Base-by-base conservation (phyloP, 2,329 filamentous ascomycete species). In the Pestalotiopsis fici region DNA sequence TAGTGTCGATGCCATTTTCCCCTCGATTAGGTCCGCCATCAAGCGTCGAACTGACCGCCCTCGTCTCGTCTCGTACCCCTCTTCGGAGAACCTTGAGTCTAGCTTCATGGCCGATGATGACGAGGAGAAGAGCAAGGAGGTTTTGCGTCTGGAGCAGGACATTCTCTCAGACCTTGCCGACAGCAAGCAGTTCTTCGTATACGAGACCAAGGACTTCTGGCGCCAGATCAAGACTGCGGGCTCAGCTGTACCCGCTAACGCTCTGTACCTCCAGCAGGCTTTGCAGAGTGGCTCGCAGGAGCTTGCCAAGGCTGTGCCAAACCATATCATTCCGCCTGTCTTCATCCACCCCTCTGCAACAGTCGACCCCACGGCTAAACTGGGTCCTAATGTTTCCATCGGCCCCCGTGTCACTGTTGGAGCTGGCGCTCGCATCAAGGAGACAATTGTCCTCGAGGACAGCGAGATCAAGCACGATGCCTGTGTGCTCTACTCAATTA, bases 151-250 rank as follows among this genome's bases (percentile, higher is more conserved):
- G 66, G 96, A 99, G 84, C 96, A 98, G 83, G 96, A 99, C 78
- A 97, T 98, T 64, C 88, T 99, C 68, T 92, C 94, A 64, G 95
- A 98, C 77, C 90, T 98, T 76, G 95, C 96, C 69, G 96, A 98
- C 82, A 97, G 90, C 88, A 96, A 97, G 83, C 93, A 96, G 80
- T 99, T 99, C 86, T 98, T 94, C 82, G 96, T 98, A 37, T 93
- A 97, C 80, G 96, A 99, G 85, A 98, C 95, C 72, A 97, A 97
- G 84, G 96, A 98, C 80, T 99, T 99, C 82, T 99, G 96, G 96
- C 94, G 96, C 74, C 96, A 99, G 86, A 98, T 99, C 88, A 99
- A 99, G 88, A 98, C 96, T 1, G 96, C 96, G 68, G 96, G 96
- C 68, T 98, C 95, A 5, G 96, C 96, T 62, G 94, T 99, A 31